Conservation (phyloP, 495 filamentous ascomycete genomes). For the Hyaloscypha variabilis region DNA sequence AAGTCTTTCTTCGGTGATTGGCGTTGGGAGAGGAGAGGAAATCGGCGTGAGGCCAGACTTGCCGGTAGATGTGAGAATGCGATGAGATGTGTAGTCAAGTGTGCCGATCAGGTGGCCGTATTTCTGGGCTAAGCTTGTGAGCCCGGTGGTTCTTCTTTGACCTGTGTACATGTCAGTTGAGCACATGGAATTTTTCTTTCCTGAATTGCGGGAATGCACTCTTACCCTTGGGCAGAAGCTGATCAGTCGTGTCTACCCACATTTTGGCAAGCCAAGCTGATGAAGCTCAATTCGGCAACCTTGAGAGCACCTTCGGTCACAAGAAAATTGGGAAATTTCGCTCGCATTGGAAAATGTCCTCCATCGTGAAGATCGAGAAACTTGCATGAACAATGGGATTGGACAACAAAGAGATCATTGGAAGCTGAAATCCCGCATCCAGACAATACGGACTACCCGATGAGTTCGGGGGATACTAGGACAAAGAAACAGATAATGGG, state of each 20-base stretch:
- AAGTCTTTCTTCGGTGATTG: neutral
- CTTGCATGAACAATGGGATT: neutral
- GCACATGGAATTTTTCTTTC: neutral
- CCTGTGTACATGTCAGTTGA: neutral
- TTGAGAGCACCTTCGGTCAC: too few relatives aligned
- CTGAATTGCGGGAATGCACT: neutral
- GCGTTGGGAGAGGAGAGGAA: neutral
- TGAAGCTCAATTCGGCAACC: too few relatives aligned
- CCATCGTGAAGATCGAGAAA: too few relatives aligned
- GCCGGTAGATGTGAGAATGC: constrained; percentile 9
- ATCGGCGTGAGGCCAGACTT: constrained; percentile 16
- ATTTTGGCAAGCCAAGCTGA: too few relatives aligned
- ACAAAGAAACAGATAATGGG: too few relatives aligned
- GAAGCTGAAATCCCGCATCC: too few relatives aligned
- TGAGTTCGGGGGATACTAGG: too few relatives aligned
- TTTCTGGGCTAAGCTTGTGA: constrained; percentile 12
- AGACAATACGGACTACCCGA: too few relatives aligned
- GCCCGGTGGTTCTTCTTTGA: neutral
- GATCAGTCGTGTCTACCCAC: too few relatives aligned
- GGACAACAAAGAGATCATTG: neutral
- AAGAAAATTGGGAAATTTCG: too few relatives aligned
- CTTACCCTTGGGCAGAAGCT: too few relatives aligned
- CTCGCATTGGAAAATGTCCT: too few relatives aligned
- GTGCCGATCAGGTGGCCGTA: constrained; percentile 2
- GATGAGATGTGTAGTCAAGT: neutral